A percentile compares a stretch with the other conserved stretches of the same genome.
These are phyloP conservation scores for Theobroma cacao DNA, from an alignment of 345 rosid genomes.

Conservation along the genomic window DNA sequence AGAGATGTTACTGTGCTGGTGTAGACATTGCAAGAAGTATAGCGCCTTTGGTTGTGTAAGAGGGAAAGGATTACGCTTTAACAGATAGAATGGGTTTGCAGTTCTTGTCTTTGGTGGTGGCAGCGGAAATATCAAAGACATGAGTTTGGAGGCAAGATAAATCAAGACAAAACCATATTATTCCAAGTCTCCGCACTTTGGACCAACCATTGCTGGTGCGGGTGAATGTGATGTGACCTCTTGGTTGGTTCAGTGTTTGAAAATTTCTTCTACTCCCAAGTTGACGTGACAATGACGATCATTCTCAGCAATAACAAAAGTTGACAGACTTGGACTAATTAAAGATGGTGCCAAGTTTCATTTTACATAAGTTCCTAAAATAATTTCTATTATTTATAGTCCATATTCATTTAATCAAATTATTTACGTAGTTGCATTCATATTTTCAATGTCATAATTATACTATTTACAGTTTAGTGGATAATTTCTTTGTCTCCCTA, in stretches of 20 bases:
- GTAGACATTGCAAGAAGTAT: constrained; percentile 37
- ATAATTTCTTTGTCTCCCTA: too few relatives aligned
- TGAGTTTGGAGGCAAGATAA: constrained; percentile 12
- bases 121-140: constrained; percentile 1
- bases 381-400: too few relatives aligned
- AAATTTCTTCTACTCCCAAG: not conserved
- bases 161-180: not conserved
- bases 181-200: not conserved
- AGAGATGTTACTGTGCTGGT: constrained; percentile 51
- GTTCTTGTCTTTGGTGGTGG: not conserved
- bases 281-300: too few relatives aligned
- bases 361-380: too few relatives aligned
- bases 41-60: not conserved
- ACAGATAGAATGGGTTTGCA: not conserved
- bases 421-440: too few relatives aligned
- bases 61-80: not conserved
- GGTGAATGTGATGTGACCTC: not conserved
- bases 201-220: not conserved
- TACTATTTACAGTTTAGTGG: too few relatives aligned
- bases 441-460: too few relatives aligned
- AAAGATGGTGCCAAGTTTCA: too few relatives aligned
- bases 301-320: too few relatives aligned
- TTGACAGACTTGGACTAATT: too few relatives aligned
- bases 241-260: not conserved
- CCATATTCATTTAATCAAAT: too few relatives aligned